Evolutionary conservation across 176 grass and related monocot species (phyloP).

Genomic region (Oryza coarctata): DNA sequence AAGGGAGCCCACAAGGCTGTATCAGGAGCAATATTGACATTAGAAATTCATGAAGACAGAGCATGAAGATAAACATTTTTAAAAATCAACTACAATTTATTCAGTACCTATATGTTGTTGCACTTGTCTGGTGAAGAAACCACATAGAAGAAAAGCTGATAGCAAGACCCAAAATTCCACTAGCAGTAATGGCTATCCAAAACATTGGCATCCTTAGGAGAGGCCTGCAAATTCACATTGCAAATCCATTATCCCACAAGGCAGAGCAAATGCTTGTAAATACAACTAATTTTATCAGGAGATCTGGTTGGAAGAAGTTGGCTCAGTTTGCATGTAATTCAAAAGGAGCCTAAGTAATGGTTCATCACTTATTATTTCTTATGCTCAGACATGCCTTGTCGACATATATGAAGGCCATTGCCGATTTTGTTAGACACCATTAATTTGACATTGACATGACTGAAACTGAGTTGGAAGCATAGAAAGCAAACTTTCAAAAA

Average conservation of each 20-base stretch:
- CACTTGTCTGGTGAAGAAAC: constrained; percentile 97
- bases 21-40: constrained; percentile 25
- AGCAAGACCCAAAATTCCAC: constrained; percentile 85
- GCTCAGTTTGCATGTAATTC: background rate
- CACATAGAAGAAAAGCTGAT: constrained; percentile 98
- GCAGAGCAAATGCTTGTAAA: constrained; percentile 12
- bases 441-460: background rate
- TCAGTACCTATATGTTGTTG: constrained; percentile 85
- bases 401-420: background rate
- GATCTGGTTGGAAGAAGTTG: background rate
- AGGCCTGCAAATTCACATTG: constrained; percentile 60
- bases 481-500: background rate
- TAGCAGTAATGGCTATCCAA: constrained; percentile 81
- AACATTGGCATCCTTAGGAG: constrained; percentile 80
- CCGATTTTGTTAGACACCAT: background rate
- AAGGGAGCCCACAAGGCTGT: constrained; percentile 85
- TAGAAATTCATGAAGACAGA: background rate
- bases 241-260: constrained; percentile 37
- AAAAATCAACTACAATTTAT: background rate
- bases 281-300: background rate
- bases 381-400: background rate
- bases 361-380: background rate
- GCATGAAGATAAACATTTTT: background rate
- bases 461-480: background rate
- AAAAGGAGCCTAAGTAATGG: background rate